A percentile compares a stretch with the other conserved stretches of the same genome.
Evolutionary conservation across 805 yeast genomes (phyloP).

Genomic region (Candida xiaguanensis): DNA sequence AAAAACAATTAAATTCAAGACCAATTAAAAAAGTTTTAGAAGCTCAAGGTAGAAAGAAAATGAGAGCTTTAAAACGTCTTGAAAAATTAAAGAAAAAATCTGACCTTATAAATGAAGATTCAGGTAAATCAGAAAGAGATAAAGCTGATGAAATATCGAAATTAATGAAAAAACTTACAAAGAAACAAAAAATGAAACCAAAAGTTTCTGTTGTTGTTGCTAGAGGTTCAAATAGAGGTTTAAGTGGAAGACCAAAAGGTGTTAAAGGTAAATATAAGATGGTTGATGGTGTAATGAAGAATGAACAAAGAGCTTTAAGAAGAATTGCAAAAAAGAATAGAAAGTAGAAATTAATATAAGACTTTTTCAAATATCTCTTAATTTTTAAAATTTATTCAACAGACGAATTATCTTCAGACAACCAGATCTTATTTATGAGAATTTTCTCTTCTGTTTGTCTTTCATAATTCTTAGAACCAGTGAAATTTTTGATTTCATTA

Average conservation of each 20-base stretch:
- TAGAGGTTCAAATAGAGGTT: slow-evolving; percentile 75
- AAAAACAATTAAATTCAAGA: slow-evolving; percentile 78
- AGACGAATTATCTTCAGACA: no score
- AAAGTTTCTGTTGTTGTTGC: slow-evolving; percentile 89
- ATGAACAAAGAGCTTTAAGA: slow-evolving; percentile 89
- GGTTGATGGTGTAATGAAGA: slow-evolving; percentile 98
- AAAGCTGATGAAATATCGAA: slow-evolving; percentile 90
- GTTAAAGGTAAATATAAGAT: slow-evolving; percentile 96
- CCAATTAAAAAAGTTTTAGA: slow-evolving; percentile 98
- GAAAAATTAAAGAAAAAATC: slow-evolving; percentile 91
- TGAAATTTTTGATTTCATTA: no score
- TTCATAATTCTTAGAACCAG: no score
- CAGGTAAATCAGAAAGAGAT: slow-evolving; percentile 83
- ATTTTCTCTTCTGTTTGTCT: no score
- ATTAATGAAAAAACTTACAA: slow-evolving; percentile 75
- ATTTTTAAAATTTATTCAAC: no score
- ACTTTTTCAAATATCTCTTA: no score
- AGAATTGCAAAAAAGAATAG: slow-evolving; percentile 86
- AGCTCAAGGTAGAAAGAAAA: slow-evolving; percentile 93
- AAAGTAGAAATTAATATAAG: slow-evolving; percentile 31
- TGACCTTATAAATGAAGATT: slow-evolving; percentile 84
- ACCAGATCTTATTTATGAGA: no score
- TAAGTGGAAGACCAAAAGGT: slow-evolving; percentile 95
- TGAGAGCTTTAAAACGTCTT: slow-evolving; percentile 82
- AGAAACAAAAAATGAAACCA: slow-evolving; percentile 70